Evolutionary conservation across 1,139 yeast genomes (phyloP).

Genomic region (Saccharomyces pastorianus): DNA sequence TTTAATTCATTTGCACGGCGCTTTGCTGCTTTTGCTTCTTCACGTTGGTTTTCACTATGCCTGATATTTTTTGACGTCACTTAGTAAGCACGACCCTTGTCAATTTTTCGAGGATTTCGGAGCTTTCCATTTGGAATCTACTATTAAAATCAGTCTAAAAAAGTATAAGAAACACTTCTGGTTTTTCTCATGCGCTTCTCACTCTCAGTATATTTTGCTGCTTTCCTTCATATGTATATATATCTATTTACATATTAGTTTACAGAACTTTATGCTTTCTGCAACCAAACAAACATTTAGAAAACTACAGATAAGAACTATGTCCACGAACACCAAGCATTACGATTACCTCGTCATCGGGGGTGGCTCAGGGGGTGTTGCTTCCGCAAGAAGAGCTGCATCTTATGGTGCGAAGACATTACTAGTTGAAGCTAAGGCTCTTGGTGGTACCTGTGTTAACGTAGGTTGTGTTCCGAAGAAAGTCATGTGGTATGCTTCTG

Average conservation of each 20-base stretch:
- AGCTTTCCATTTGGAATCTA: not conserved
- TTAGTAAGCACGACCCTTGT: not conserved
- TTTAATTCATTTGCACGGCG: not conserved
- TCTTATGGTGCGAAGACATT: slow-evolving; percentile 84
- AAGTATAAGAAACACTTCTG: not conserved
- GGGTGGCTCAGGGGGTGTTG: slow-evolving; percentile 99
- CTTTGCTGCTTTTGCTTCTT: not conserved
- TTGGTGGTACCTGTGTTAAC: slow-evolving; percentile 98
- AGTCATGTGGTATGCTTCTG: slow-evolving; percentile 97
- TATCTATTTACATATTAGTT: not conserved
- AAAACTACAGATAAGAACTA: slow-evolving; percentile 2
- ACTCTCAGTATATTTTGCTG: not conserved
- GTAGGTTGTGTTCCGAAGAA: slow-evolving; percentile 99
- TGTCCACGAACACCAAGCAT: slow-evolving; percentile 34
- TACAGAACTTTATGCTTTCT: slow-evolving; percentile 2
- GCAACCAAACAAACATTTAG: slow-evolving; percentile 1
- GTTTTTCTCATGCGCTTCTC: not conserved
- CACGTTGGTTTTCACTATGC: not conserved
- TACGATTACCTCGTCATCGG: slow-evolving; percentile 93
- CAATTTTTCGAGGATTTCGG: not conserved
- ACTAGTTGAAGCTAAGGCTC: slow-evolving; percentile 65
- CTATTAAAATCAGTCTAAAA: not conserved
- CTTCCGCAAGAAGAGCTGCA: slow-evolving; percentile 95
- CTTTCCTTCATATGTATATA: too few relatives aligned
- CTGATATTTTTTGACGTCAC: not conserved